Percentiles rank a stretch among this genome's conserved stretches.
These are phyloP conservation scores for Cytospora piceicola DNA, from an alignment of 2,329 filamentous ascomycete species.

Conservation along the genomic window DNA sequence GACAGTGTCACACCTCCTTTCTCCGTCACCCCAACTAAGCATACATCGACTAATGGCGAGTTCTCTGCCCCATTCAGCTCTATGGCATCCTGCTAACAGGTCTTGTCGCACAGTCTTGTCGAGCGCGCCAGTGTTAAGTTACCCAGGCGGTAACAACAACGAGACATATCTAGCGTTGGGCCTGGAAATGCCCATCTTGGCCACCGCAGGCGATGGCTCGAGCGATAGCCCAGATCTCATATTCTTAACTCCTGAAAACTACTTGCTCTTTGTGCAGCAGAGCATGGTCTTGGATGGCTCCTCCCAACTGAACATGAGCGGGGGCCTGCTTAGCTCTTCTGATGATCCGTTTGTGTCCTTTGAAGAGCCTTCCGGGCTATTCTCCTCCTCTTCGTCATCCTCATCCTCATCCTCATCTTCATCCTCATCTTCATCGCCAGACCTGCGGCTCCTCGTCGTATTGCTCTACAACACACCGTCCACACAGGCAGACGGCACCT, in stretches of 20 bases:
- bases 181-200: slow-evolving; percentile 28
- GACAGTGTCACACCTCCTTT: slow-evolving; percentile 18
- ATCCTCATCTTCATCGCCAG: slow-evolving; percentile 27
- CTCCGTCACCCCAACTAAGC: slow-evolving; percentile 14
- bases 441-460: slow-evolving; percentile 27
- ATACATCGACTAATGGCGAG: slow-evolving; percentile 14
- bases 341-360: slow-evolving; percentile 36
- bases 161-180: slow-evolving; percentile 27
- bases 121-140: slow-evolving; percentile 22
- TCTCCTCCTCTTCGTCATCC: slow-evolving; percentile 42
- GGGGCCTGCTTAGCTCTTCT: slow-evolving; percentile 29
- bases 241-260: slow-evolving; percentile 24
- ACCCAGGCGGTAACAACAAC: slow-evolving; percentile 11
- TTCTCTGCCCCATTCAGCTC: background rate
- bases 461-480: slow-evolving; percentile 21
- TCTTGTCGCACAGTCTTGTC: slow-evolving; percentile 15
- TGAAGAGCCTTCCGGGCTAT: slow-evolving; percentile 22
- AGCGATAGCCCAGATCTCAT: slow-evolving; percentile 25
- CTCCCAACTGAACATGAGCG: slow-evolving; percentile 27
- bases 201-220: slow-evolving; percentile 24
- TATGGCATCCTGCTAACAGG: background rate
- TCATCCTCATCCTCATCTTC: slow-evolving; percentile 33
- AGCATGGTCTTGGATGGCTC: slow-evolving; percentile 25
- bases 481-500: background rate
- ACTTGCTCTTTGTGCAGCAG: slow-evolving; percentile 30